A percentile compares a stretch with the other conserved stretches of the same genome.
These are phyloP conservation scores for Linderina pennispora DNA, from an alignment of 192 early-diverging fungal species.

Conservation along the genomic window DNA sequence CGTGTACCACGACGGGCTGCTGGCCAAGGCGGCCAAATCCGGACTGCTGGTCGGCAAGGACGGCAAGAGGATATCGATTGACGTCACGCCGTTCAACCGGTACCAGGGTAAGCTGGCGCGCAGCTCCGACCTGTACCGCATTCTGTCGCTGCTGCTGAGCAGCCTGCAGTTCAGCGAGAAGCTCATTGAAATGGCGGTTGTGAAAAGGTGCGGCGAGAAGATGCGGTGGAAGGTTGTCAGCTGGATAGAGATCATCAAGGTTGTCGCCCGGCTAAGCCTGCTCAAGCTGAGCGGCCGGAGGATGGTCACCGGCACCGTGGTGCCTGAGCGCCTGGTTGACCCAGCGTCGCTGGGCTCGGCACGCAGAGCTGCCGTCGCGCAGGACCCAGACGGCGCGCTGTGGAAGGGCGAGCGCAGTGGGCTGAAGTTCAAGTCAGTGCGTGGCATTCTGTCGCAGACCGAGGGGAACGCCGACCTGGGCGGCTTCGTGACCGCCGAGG, in stretches of 20 bases:
- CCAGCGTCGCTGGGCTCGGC: constrained; percentile 26
- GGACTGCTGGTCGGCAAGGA: constrained; percentile 34
- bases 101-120: constrained; percentile 63
- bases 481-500: constrained; percentile 18
- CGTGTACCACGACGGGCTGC: constrained; percentile 81
- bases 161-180: constrained; percentile 68
- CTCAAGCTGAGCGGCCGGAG: constrained; percentile 28
- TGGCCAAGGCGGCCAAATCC: constrained; percentile 25
- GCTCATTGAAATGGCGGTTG: constrained; percentile 71
- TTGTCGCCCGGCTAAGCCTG: constrained; percentile 30
- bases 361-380: too few species aligned
- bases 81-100: constrained; percentile 53
- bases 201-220: constrained; percentile 56
- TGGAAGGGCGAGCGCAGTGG: constrained; percentile 55
- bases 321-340: constrained; percentile 44
- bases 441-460: constrained; percentile 26
- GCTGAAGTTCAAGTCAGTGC: constrained; percentile 39
- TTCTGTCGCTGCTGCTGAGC: constrained; percentile 57
- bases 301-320: constrained; percentile 34
- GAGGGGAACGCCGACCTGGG: constrained; percentile 29
- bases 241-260: constrained; percentile 64
- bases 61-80: constrained; percentile 11
- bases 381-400: not conserved
- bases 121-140: constrained; percentile 44
- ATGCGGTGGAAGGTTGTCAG: constrained; percentile 56